Base-by-base conservation (phyloP, 2,329 filamentous ascomycete species). In the Gnomoniopsis smithogilvyi region DNA sequence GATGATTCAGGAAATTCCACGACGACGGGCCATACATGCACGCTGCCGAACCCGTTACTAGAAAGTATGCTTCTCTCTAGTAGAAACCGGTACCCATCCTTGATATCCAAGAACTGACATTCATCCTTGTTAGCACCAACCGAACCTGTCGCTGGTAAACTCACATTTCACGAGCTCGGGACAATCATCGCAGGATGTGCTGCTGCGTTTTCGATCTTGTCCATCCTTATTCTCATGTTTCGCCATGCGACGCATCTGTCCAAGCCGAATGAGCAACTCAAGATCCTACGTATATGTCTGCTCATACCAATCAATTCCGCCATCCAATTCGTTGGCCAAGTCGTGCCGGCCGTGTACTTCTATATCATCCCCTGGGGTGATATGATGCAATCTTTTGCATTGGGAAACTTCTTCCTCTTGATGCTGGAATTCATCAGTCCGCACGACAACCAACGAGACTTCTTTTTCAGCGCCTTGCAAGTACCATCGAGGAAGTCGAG, bases 331-430 rank as follows among this genome's bases (percentile, higher is more conserved):
- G 63, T 79, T 3, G 68, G 68, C 1, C 68, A 78, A 30, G 67
- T 66, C 56, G 72, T 71, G 24, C 73, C 75, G 3, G 65, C 68
- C n/a, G 63, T 69, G 1, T 71, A 73, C 49, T 69, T 75, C 51
- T 79, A 78, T 61, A 59, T 79, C 14, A 64, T 69, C 17, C 69
- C 73, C 4, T 74, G 73, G 65, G 63, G 73, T 22, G 71, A 74
- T 21, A 60, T 76, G 10, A 69, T 74, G 60, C 72, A 80, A 64
- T 66, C 70, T 2, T 64, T 75, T 24, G 74, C 75, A 3, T 65
- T 80, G 2, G 71, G 69, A 15, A 69, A 69, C 15, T 79, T 79
- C 63, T 76, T 77, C 62, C 67, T 79, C 11, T 69, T 79, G 26
- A 65, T 78, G 36, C 75, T 73, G 62, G 74, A 76, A 49, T 78